These are phyloP conservation scores for Cercospora beticola DNA, from an alignment of 2,329 filamentous ascomycete species.

Conservation along the genomic window DNA sequence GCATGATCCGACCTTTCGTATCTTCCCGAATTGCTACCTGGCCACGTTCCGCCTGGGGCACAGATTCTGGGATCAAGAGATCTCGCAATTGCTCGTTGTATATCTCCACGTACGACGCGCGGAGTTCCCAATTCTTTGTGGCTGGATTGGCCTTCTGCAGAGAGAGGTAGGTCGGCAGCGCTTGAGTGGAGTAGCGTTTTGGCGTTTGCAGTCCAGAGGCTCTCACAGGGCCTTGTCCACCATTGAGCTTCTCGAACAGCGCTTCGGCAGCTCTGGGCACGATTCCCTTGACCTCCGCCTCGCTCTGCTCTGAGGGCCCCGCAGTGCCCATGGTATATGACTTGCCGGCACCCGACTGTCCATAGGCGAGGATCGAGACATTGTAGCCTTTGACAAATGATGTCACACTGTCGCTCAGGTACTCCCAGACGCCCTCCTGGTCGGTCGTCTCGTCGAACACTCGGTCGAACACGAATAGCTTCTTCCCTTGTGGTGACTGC, in stretches of 20 bases:
- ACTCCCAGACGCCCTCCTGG: conserved; percentile 93
- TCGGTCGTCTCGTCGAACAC: conserved; percentile 81
- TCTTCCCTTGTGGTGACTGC: conserved; percentile 87
- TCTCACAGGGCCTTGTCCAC: conserved; percentile 54
- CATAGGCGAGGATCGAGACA: conserved; percentile 94
- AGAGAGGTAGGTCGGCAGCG: conserved; percentile 48
- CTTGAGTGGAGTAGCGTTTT: conserved; percentile 68
- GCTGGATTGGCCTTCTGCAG: conserved; percentile 42
- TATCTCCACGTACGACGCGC: conserved; percentile 75
- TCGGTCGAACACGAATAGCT: conserved; percentile 94
- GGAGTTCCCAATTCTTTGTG: conserved; percentile 85
- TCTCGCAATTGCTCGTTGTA: conserved; percentile 97
- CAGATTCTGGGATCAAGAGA: conserved; percentile 75
- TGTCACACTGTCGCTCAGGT: conserved; percentile 82
- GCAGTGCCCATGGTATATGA: conserved; percentile 99
- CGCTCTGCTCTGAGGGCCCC: conserved; percentile 64
- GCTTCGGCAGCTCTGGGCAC: conserved; percentile 84
- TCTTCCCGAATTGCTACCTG: conserved; percentile 93
- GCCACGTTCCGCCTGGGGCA: conserved; percentile 67
- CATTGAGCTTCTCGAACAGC: conserved; percentile 82
- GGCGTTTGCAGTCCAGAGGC: conserved; percentile 75
- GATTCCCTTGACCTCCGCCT: conserved; percentile 64
- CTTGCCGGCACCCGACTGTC: conserved; percentile 95
- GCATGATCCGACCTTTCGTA: conserved; percentile 86
- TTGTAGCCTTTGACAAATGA: conserved; percentile 97